Percentiles rank a stretch among this genome's conserved stretches.
Evolutionary conservation across 306 rosid genomes (phyloP).

Genomic region (Hippophae rhamnoides): DNA sequence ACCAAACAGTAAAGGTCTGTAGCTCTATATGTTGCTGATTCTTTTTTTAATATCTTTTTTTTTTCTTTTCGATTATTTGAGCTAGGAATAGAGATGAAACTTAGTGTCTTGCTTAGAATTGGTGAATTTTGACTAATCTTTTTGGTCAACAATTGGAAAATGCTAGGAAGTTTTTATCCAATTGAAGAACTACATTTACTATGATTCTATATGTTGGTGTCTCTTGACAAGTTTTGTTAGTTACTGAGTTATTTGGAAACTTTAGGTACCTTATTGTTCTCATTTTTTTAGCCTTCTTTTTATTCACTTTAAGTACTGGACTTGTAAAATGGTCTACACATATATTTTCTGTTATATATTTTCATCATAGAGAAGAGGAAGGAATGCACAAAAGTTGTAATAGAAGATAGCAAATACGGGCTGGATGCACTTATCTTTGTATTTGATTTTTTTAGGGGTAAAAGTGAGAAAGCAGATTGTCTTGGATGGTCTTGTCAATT

Average conservation of each 20-base stretch:
- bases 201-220: too few species aligned
- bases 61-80: neutral
- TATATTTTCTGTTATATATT: too few species aligned
- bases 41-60: neutral
- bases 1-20: conserved; percentile 40
- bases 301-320: too few species aligned
- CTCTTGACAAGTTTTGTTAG: too few species aligned
- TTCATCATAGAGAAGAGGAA: too few species aligned
- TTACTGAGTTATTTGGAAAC: too few species aligned
- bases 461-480: conserved; percentile 74
- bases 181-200: neutral
- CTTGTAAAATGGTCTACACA: too few species aligned
- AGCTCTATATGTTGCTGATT: too few species aligned
- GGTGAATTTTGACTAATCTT: neutral
- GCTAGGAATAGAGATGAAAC: neutral
- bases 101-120: neutral
- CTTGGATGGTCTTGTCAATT: conserved; percentile 79
- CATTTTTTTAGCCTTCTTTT: too few species aligned
- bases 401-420: too few species aligned
- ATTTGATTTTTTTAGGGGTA: conserved; percentile 33
- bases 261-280: too few species aligned
- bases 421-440: conserved; percentile 9
- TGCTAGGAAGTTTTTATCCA: neutral
- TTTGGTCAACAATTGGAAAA: neutral
- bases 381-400: too few species aligned